phyloP scores from a whole-genome alignment of 345 rosid species.

The Iberis pinnata region DNA sequence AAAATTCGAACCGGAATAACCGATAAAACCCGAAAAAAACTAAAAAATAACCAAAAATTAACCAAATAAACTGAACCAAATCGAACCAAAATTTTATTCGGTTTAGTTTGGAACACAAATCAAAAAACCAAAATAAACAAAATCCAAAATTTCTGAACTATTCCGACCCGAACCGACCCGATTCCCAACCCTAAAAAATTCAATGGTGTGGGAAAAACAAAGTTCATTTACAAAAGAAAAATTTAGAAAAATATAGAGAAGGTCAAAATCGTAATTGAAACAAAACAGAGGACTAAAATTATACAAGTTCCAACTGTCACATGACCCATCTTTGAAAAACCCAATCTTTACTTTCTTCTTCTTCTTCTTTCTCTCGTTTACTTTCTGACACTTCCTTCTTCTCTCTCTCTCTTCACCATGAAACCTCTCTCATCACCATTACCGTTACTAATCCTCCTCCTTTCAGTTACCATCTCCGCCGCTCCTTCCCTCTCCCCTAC shows the following conservation, averaged over 20 bases:
- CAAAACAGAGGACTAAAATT: constrained; percentile 10
- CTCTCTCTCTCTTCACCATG: constrained; percentile 39
- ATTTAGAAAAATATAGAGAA: not conserved
- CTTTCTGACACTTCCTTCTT: constrained; percentile 17
- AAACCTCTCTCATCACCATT: constrained; percentile 29
- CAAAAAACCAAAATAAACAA: too few relatives aligned
- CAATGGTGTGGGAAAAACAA: too few relatives aligned
- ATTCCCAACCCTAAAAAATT: too few relatives aligned
- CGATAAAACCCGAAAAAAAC: too few relatives aligned
- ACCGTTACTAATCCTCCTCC: constrained; percentile 30
- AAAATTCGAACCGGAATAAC: too few relatives aligned
- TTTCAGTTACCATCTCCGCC: constrained; percentile 23
- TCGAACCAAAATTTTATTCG: too few relatives aligned
- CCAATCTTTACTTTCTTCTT: constrained; percentile 3
- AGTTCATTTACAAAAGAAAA: not conserved
- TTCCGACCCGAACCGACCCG: too few relatives aligned
- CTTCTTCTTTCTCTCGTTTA: constrained; percentile 17
- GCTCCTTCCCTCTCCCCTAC: constrained; percentile 34
- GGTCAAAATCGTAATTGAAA: constrained; percentile 25
- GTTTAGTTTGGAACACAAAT: too few relatives aligned
- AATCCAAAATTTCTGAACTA: too few relatives aligned
- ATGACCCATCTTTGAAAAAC: constrained; percentile 30
- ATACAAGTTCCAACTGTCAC: constrained; percentile 31
- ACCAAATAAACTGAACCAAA: too few relatives aligned
- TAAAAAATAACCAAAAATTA: too few relatives aligned